Evolutionary conservation across 1,139 yeast genomes (phyloP), one percentile per base, ranked within the genome.

Genomic region (Saccharomyces pastorianus): DNA sequence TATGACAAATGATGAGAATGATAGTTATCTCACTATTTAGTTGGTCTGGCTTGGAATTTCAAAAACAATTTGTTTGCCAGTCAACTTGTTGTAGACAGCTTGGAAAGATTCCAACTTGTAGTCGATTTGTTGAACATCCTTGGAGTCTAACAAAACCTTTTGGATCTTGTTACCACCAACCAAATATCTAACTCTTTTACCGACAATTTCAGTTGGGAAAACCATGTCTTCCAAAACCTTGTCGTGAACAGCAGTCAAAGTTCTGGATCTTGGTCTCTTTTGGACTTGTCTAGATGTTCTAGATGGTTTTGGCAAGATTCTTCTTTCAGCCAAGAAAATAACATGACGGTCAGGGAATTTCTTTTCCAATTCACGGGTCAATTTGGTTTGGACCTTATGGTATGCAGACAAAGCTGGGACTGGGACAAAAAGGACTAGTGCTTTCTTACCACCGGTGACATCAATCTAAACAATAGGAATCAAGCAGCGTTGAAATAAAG

Each of bases 211-310:
- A 71, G 98, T 90, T 78, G 99, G 99, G 97, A 86, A 93, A 68
- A 93, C 99, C 75, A 93, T 84, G 80, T 93, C 99, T 80, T 93
- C 99, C 78, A 93, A 89, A 80, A 93, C 82, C 79, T 90, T 88
- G 82, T 93, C 98, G 80, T 93, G 99, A 69, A 93, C 99, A 73
- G 97, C 90, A 71, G 97, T 85, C 79, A 93, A 84, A 73, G 99
- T 93, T 86, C 99, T 90, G 72, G 98, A 91, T 84, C 96, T 88
- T 78, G 99, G 99, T 85, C 99, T 93, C 93, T 93, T 91, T 84
- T 93, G 99, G 72, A 79, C 81, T 78, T 85, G 87, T 84, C 91
- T 88, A 62, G 96, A 84, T 72, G 83, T 83, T 81, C 91, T 85
- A 73, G 88, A 85, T 70, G 89, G 84, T 85, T 90, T 91, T 82